Evolutionary conservation across 2,329 filamentous ascomycete genomes (phyloP), one percentile per base, ranked within the genome.

Genomic region (Scedosporium apiospermum): DNA sequence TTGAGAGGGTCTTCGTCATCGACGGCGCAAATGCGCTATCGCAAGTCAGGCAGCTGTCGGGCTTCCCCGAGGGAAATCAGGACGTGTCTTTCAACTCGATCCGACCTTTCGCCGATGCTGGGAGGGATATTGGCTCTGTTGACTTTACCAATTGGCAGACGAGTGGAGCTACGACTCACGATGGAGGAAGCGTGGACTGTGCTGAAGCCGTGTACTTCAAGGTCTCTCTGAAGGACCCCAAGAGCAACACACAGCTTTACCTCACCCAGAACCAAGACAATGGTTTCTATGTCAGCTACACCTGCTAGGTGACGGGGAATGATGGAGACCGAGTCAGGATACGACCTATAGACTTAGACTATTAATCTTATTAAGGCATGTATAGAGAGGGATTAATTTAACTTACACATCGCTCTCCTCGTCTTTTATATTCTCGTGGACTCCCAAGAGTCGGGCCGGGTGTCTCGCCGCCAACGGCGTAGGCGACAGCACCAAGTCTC

Each of bases 1-100:
- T 69, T 62, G 70, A 73, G 49, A 76, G 72, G 64, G 71, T 70
- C 58, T 75, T 78, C 64, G 70, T 71, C 63, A 74, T 76, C 63
- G 66, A 68, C 14, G 68, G 68, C 34, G 59, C 38, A 16, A 70
- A 66, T 42, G 73, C 70, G 2, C 63, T 69, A 16, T 42, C 69
- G 0, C 51, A 63, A 1, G 61, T 68, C 21, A 65, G 62, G 26
- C 71, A 67, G 23, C 66, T 74, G 1, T 64, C 67, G 12, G 67
- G 69, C 10, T 66, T 71, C 51, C 70, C 69, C 38, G 61, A 60
- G 26, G 63, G 3, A 9, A 34, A 34, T 34, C 30, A 63, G 4
- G 62, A 63, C 3, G 65, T 73, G 16, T 69, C 66, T 4, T 68
- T 66, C 60, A 62, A 64, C 55, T 65, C 66, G n/a, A 64, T 74